These are phyloP conservation scores for Antrodiella citrinella DNA, from an alignment of 768 basidiomycete genomes.

Conservation along the genomic window DNA sequence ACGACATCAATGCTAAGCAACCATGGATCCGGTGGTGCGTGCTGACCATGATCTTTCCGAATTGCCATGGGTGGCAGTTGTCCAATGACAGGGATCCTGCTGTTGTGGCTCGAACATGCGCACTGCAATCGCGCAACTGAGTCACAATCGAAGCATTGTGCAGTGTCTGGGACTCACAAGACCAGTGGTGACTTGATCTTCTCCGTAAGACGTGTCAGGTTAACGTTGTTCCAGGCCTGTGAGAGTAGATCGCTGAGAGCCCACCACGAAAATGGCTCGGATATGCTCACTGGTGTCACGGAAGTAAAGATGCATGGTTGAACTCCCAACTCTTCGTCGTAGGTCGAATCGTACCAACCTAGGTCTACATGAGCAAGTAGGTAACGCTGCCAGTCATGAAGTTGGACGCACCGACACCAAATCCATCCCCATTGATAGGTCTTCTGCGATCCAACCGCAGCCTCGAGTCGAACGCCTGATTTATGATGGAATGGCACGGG, in stretches of 20 bases:
- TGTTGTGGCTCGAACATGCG: constrained; percentile 91
- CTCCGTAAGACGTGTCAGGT: constrained; percentile 88
- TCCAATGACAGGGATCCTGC: constrained; percentile 86
- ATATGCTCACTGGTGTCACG: constrained; percentile 64
- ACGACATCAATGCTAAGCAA: too few relatives aligned
- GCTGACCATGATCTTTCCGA: constrained; percentile 84
- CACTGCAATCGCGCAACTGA: too few relatives aligned
- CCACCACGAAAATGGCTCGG: constrained; percentile 15
- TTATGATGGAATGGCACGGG: constrained; percentile 93
- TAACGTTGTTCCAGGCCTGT: constrained; percentile 95
- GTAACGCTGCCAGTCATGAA: neutral
- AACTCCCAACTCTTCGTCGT: constrained; percentile 73
- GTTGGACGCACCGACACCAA: constrained; percentile 72
- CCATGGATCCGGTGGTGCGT: too few relatives aligned
- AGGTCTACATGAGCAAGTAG: constrained; percentile 1
- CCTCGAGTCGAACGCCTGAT: constrained; percentile 93
- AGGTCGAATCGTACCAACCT: constrained; percentile 93
- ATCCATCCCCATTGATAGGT: constrained; percentile 94
- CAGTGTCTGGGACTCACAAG: constrained; percentile 48
- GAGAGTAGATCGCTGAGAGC: neutral
- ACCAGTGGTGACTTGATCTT: constrained; percentile 96
- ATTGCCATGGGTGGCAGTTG: constrained; percentile 92
- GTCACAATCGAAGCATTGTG: constrained; percentile 1
- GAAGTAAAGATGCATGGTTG: constrained; percentile 96
- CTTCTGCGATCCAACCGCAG: constrained; percentile 72